These are phyloP conservation scores for Avena insularis DNA, from an alignment of 176 grass and related monocot genomes.

Conservation along the genomic window DNA sequence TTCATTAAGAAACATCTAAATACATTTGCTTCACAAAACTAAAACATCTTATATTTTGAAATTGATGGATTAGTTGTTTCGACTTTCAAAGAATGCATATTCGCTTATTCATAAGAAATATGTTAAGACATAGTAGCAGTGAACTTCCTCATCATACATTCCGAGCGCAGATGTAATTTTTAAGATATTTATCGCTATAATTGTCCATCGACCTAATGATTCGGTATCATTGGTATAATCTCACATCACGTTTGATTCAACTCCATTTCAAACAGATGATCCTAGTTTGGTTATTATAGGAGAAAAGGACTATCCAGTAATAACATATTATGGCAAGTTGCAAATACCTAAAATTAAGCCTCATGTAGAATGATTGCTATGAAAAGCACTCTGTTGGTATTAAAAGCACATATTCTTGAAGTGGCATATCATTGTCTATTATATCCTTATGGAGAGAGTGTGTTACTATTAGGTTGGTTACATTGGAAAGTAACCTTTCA, in stretches of 20 bases:
- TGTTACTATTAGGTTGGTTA: too few relatives aligned
- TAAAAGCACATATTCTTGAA: too few relatives aligned
- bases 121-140: background rate
- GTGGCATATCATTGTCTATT: too few relatives aligned
- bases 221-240: background rate
- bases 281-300: background rate
- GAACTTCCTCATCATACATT: background rate
- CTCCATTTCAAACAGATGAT: background rate
- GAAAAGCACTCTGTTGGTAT: too few relatives aligned
- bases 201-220: conserved; percentile 36
- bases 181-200: background rate
- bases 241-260: background rate
- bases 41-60: too few relatives aligned
- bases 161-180: background rate
- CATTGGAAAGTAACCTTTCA: too few relatives aligned
- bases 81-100: background rate
- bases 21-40: too few relatives aligned
- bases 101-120: background rate
- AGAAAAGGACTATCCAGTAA: background rate
- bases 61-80: too few relatives aligned
- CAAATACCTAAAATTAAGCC: background rate
- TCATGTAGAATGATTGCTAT: background rate
- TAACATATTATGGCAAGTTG: background rate
- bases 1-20: too few relatives aligned
- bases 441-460: too few relatives aligned